These are phyloP conservation scores for Akebia trifoliata DNA, from an alignment of 164 flowering plant genomes.

Conservation along the genomic window DNA sequence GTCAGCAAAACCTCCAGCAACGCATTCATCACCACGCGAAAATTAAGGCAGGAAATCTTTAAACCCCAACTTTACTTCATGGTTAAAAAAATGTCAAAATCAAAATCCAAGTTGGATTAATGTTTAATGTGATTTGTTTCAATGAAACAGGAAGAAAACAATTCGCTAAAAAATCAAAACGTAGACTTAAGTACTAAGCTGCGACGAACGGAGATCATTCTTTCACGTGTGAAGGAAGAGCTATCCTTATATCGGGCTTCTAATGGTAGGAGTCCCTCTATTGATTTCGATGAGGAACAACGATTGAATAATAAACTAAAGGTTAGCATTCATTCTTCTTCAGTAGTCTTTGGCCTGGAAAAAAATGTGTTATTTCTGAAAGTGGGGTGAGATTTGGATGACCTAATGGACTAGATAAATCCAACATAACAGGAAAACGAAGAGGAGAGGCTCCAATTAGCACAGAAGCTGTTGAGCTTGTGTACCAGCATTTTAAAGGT, in stretches of 20 bases:
- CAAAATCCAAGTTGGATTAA: not conserved
- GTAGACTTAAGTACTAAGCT: conserved; percentile 63
- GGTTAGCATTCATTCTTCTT: conserved; percentile 37
- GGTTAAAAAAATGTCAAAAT: not conserved
- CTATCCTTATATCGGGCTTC: conserved; percentile 58
- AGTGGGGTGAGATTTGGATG: not conserved
- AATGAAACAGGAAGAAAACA: conserved; percentile 81
- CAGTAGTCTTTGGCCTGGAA: not conserved
- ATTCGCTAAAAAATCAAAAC: conserved; percentile 58
- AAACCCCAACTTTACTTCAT: not conserved
- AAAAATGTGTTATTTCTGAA: not conserved
- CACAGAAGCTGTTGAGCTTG: conserved; percentile 58
- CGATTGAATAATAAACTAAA: conserved; percentile 45
- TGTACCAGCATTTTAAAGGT: conserved; percentile 87
- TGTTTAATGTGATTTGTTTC: not conserved
- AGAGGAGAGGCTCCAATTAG: conserved; percentile 72
- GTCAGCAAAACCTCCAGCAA: conserved; percentile 92
- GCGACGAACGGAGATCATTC: conserved; percentile 41
- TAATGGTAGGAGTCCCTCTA: conserved; percentile 36
- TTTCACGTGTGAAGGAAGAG: conserved; percentile 72
- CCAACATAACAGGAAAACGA: conserved; percentile 64
- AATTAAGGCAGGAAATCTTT: conserved; percentile 59
- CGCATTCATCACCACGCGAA: conserved; percentile 97
- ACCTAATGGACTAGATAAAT: conserved; percentile 5
- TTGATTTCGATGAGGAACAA: conserved; percentile 62